These are phyloP conservation scores for Ascochyta koolunga DNA, from an alignment of 2,329 filamentous ascomycete genomes.

Conservation along the genomic window DNA sequence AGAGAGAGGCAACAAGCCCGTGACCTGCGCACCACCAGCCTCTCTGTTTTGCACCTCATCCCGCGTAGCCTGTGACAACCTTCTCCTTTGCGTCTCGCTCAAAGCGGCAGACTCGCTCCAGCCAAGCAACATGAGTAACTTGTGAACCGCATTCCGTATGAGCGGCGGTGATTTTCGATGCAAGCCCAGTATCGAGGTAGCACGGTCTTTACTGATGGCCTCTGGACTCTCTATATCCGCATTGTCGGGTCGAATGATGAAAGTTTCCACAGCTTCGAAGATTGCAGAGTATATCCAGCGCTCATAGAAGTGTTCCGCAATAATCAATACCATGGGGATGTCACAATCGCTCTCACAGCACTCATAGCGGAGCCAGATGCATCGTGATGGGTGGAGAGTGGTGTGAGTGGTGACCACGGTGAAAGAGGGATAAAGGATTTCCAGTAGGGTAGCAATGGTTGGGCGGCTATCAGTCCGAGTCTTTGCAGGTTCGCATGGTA, in stretches of 20 bases:
- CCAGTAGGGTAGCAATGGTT: slow-evolving; percentile 35
- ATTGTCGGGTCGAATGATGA: slow-evolving; percentile 37
- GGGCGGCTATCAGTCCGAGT: slow-evolving; percentile 37
- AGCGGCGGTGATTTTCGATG: slow-evolving; percentile 30
- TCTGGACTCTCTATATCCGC: slow-evolving; percentile 37
- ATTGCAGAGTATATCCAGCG: slow-evolving; percentile 35
- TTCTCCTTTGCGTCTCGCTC: slow-evolving; percentile 2
- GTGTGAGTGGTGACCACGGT: slow-evolving; percentile 31
- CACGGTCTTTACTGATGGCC: slow-evolving; percentile 26
- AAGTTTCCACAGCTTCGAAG: slow-evolving; percentile 39
- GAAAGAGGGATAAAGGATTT: slow-evolving; percentile 39
- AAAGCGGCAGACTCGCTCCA: slow-evolving; percentile 27
- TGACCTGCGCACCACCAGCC: slow-evolving; percentile 27
- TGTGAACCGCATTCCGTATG: slow-evolving; percentile 31
- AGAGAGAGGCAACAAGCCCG: slow-evolving; percentile 30
- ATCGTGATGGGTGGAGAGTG: slow-evolving; percentile 25
- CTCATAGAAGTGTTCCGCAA: slow-evolving; percentile 32
- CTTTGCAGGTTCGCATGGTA: slow-evolving; percentile 41
- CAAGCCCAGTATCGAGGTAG: slow-evolving; percentile 29
- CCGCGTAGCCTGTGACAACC: neutral
- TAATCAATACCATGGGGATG: slow-evolving; percentile 39
- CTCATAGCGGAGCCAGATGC: slow-evolving; percentile 22
- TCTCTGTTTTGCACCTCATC: slow-evolving; percentile 22
- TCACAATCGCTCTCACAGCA: slow-evolving; percentile 24
- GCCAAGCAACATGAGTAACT: slow-evolving; percentile 30